Conservation (phyloP, 805 yeast species). For the Cyberlindnera maritima region DNA sequence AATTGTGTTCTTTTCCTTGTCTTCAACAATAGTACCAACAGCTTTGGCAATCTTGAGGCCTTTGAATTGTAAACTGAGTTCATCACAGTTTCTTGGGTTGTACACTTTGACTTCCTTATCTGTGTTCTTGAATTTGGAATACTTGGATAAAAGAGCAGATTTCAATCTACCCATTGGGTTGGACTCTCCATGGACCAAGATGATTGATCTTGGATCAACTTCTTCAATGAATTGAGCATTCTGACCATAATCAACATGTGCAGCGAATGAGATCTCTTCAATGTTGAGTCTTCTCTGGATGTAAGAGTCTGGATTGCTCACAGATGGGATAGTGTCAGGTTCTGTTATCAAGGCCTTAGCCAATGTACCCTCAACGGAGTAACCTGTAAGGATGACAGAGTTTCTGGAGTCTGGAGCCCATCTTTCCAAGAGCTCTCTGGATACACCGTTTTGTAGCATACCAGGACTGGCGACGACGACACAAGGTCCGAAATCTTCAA, state of each 20-base stretch:
- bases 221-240: slow-evolving; percentile 87
- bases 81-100: slow-evolving; percentile 90
- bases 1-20: slow-evolving; percentile 44
- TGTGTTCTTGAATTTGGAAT: slow-evolving; percentile 75
- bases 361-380: slow-evolving; percentile 97
- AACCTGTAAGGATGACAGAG: slow-evolving; percentile 87
- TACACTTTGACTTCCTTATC: slow-evolving; percentile 87
- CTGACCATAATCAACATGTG: slow-evolving; percentile 96
- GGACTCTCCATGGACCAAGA: slow-evolving; percentile 94
- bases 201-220: slow-evolving; percentile 80
- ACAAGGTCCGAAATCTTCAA: slow-evolving; percentile 93
- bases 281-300: slow-evolving; percentile 85
- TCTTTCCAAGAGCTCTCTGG: slow-evolving; percentile 84
- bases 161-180: slow-evolving; percentile 98
- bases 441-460: slow-evolving; percentile 95
- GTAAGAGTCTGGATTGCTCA: slow-evolving; percentile 72
- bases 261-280: slow-evolving; percentile 98
- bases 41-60: slow-evolving; percentile 84
- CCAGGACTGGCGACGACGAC: slow-evolving; percentile 98
- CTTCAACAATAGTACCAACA: slow-evolving; percentile 54
- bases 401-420: slow-evolving; percentile 98
- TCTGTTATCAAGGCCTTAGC: slow-evolving; percentile 87
- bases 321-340: slow-evolving; percentile 86
- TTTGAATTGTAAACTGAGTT: slow-evolving; percentile 69
- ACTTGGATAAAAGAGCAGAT: slow-evolving; percentile 86